phyloP scores from a whole-genome alignment of 768 basidiomycete species.

The Mycena albidolilacea region DNA sequence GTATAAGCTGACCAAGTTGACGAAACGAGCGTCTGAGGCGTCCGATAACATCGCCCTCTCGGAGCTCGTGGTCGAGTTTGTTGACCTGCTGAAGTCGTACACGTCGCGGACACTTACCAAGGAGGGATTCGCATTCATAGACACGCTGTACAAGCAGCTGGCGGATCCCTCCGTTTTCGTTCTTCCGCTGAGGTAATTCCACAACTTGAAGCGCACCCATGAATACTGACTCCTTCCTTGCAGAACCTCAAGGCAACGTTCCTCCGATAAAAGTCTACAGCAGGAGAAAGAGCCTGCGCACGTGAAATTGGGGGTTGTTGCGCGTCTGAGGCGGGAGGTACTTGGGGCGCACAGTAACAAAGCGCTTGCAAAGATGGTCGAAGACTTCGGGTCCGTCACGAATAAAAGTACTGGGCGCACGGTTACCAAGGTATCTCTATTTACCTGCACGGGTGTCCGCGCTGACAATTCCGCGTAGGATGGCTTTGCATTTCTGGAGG shows the following conservation, averaged over 20 bases:
- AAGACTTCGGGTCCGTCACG: conserved; percentile 79
- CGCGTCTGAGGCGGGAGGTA: conserved; percentile 71
- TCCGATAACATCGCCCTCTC: conserved; percentile 71
- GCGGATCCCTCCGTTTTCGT: conserved; percentile 75
- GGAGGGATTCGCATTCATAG: conserved; percentile 78
- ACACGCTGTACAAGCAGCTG: conserved; percentile 78
- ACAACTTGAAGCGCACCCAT: not conserved
- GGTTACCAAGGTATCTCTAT: conserved; percentile 71
- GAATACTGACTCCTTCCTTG: not conserved
- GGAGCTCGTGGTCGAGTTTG: conserved; percentile 70
- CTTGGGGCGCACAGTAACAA: conserved; percentile 64
- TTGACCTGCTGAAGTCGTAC: conserved; percentile 73
- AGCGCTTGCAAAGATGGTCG: conserved; percentile 74
- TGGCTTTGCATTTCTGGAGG: conserved; percentile 78
- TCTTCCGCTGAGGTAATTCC: conserved; percentile 66
- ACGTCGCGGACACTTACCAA: conserved; percentile 58
- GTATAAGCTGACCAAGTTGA: conserved; percentile 63
- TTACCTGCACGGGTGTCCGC: not conserved
- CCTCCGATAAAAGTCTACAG: conserved; percentile 56
- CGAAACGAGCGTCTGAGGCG: conserved; percentile 58
- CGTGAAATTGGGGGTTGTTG: conserved; percentile 73
- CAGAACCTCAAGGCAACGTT: conserved; percentile 55
- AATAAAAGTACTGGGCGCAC: conserved; percentile 78
- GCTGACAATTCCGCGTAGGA: conserved; percentile 55
- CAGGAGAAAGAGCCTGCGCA: conserved; percentile 62